phyloP scores from a whole-genome alignment of 2,329 filamentous ascomycete species.

The Westerdykella aurantiaca region DNA sequence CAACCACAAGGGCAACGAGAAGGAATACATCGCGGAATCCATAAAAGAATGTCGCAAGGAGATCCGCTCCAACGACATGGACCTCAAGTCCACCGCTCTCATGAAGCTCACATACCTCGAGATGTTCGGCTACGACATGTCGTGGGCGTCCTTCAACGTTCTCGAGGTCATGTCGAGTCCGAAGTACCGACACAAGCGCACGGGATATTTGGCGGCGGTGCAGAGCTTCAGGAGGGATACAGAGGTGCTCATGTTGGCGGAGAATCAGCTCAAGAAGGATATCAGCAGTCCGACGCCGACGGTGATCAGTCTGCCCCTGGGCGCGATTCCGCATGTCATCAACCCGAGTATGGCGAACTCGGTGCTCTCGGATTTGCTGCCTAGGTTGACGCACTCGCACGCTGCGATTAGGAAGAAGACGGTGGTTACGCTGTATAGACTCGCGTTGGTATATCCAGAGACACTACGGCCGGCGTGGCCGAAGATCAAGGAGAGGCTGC shows the following conservation, averaged over 20 bases:
- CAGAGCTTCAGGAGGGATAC: slow-evolving; percentile 95
- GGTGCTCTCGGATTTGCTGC: slow-evolving; percentile 77
- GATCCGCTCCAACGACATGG: slow-evolving; percentile 90
- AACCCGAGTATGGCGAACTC: slow-evolving; percentile 89
- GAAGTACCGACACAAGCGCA: slow-evolving; percentile 91
- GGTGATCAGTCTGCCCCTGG: slow-evolving; percentile 78
- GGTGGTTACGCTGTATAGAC: slow-evolving; percentile 84
- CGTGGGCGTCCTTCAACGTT: slow-evolving; percentile 97
- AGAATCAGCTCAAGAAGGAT: slow-evolving; percentile 95
- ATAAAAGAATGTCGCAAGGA: slow-evolving; percentile 93
- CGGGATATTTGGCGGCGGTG: slow-evolving; percentile 89
- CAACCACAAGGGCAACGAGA: slow-evolving; percentile 91
- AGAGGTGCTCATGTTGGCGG: slow-evolving; percentile 94
- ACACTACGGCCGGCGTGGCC: slow-evolving; percentile 90
- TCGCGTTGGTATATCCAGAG: slow-evolving; percentile 95
- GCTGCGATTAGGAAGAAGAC: slow-evolving; percentile 90
- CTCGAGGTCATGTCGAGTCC: slow-evolving; percentile 97
- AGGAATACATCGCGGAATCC: slow-evolving; percentile 88
- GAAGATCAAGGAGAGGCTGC: slow-evolving; percentile 89
- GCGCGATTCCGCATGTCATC: slow-evolving; percentile 89
- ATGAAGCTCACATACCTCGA: slow-evolving; percentile 96
- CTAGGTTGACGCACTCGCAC: slow-evolving; percentile 79
- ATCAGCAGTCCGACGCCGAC: slow-evolving; percentile 65
- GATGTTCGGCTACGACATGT: slow-evolving; percentile 99
- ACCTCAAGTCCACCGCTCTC: slow-evolving; percentile 92